phyloP scores from a whole-genome alignment of 257 asterid genomes.

The Plantago elongata region DNA sequence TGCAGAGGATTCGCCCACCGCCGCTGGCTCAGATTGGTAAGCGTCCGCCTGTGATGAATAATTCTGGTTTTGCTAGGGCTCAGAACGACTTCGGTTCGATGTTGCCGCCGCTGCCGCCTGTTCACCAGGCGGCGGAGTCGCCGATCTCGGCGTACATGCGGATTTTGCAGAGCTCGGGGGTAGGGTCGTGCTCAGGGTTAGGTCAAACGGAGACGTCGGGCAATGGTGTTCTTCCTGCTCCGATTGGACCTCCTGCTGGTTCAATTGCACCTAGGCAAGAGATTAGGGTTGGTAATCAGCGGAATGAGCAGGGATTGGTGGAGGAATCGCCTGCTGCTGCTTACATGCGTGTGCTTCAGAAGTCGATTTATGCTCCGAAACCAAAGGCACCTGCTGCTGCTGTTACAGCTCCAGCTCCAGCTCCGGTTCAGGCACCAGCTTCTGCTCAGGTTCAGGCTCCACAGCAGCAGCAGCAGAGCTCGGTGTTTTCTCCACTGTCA shows the following conservation, averaged over 20 bases:
- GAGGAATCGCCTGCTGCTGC: too few relatives aligned
- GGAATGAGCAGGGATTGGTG: too few relatives aligned
- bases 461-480: conserved; percentile 4
- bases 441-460: conserved; percentile 22
- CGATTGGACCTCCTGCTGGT: too few relatives aligned
- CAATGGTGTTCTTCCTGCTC: too few relatives aligned
- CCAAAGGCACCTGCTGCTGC: too few relatives aligned
- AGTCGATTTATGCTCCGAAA: too few relatives aligned
- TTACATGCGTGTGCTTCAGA: too few relatives aligned
- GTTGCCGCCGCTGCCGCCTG: conserved; percentile 67
- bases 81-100: conserved; percentile 24
- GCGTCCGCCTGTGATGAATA: too few relatives aligned
- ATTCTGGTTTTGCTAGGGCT: too few relatives aligned
- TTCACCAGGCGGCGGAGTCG: conserved; percentile 45
- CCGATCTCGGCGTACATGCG: conserved; percentile 15
- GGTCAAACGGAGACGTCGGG: too few relatives aligned
- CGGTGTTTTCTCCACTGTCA: conserved; percentile 29
- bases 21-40: conserved; percentile 53
- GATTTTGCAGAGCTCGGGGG: conserved; percentile 17
- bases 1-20: conserved; percentile 93
- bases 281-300: too few relatives aligned
- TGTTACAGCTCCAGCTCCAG: background rate
- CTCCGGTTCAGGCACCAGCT: background rate
- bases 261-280: too few relatives aligned
- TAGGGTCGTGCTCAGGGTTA: conserved; percentile 9